Evolutionary conservation across 495 filamentous ascomycete species (phyloP), one percentile per base, ranked within the genome.

Genomic region (Xylaria venustula): DNA sequence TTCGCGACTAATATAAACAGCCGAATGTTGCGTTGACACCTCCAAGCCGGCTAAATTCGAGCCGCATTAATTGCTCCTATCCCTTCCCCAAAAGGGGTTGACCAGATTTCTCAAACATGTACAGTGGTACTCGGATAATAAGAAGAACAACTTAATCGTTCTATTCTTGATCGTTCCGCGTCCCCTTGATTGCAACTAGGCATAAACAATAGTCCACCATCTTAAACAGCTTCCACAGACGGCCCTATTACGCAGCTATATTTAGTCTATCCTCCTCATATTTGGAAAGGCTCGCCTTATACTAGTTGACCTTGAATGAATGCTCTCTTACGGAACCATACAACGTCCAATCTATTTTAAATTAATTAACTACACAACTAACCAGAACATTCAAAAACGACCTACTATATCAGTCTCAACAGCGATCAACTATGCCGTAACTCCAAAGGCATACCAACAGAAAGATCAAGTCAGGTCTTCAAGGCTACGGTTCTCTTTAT

Each of bases 21-120:
- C 51, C 34, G 51, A 23, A 42, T 54, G 19, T 22, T 54, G 36
- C 51, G 25, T 54, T 28, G 51, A 23, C 5, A 54, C 15, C 15
- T 42, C 36, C 51, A 54, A 42, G 51, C 15, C 51, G 51, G 51
- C 36, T 54, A 54, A 54, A 54, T 41, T 54, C 51, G 15, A 54
- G 50, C 51, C 22, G 36, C 51, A 41, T 54, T 54, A 28, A 54
- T 54, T 54, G n/a, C 51, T 20, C 36, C 34, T 14, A 54, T 36
- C 2, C 28, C 51, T 54, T 2, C 36, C 12, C 34, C 19, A 53
- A 12, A 2, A 54, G 20, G n/a, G 22, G n/a, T n/a, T n/a, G n/a
- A n/a, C n/a, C n/a, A n/a, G n/a, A n/a, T 12, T 23, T 28, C 30
- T 15, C 49, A 40, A 22, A 42, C 2, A n/a, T 19, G 22, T 20